phyloP scores from a whole-genome alignment of 805 yeast species.

The Candida khao-thaluensis region DNA sequence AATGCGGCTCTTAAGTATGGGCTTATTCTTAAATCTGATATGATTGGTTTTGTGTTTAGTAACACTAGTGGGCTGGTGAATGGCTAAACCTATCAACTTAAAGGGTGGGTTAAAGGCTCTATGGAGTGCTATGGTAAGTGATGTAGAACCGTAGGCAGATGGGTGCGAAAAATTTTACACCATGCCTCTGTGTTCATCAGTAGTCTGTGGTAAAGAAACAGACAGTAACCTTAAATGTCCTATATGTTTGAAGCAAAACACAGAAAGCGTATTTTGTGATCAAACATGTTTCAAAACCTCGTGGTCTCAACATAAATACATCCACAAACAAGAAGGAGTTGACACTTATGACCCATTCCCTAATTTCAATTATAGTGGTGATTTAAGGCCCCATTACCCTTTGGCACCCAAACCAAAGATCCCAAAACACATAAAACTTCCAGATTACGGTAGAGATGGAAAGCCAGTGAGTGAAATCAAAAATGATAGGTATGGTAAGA shows the following conservation, averaged over 20 bases:
- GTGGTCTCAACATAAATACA: slow-evolving; percentile 71
- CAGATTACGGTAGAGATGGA: slow-evolving; percentile 85
- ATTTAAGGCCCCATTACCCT: slow-evolving; percentile 77
- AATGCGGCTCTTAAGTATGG: too few species aligned
- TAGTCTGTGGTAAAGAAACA: slow-evolving; percentile 83
- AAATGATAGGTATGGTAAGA: slow-evolving; percentile 65
- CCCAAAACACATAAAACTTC: slow-evolving; percentile 67
- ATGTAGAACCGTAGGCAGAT: background rate
- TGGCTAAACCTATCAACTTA: too few species aligned
- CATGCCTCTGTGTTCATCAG: slow-evolving; percentile 58
- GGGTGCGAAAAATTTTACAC: slow-evolving; percentile 8
- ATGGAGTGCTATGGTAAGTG: too few species aligned
- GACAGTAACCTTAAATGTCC: slow-evolving; percentile 83
- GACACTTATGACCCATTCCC: slow-evolving; percentile 85
- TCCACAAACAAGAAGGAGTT: slow-evolving; percentile 59
- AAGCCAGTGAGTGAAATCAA: slow-evolving; percentile 74
- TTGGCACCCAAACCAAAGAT: slow-evolving; percentile 67
- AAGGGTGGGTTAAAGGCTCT: too few species aligned
- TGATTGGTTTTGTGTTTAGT: too few species aligned
- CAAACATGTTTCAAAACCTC: slow-evolving; percentile 77
- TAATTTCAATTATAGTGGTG: slow-evolving; percentile 69
- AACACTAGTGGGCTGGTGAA: too few species aligned
- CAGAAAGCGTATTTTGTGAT: slow-evolving; percentile 69
- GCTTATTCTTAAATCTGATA: too few species aligned
- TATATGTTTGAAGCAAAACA: slow-evolving; percentile 73